phyloP scores from a whole-genome alignment of 768 basidiomycete species.

The Russula foetens region DNA sequence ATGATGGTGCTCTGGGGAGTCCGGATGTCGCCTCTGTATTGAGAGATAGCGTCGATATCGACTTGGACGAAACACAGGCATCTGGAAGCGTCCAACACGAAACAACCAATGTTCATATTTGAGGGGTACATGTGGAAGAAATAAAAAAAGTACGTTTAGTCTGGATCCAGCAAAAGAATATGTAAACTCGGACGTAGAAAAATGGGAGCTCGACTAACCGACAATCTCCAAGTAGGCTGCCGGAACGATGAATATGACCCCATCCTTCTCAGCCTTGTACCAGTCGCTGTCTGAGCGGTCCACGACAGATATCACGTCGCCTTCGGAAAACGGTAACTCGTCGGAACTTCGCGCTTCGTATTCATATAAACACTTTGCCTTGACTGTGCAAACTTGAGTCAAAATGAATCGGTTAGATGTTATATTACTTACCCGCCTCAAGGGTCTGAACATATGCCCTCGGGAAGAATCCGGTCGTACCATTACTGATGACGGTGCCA shows the following conservation, averaged over 20 bases:
- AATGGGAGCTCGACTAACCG: slow-evolving; percentile 71
- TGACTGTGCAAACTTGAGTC: slow-evolving; percentile 31
- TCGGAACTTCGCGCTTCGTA: slow-evolving; percentile 67
- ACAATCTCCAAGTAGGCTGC: slow-evolving; percentile 84
- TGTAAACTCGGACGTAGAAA: slow-evolving; percentile 56
- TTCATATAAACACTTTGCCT: slow-evolving; percentile 73
- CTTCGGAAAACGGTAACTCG: slow-evolving; percentile 81
- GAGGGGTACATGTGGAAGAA: slow-evolving; percentile 27
- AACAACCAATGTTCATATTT: slow-evolving; percentile 20
- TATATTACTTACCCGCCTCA: slow-evolving; percentile 45
- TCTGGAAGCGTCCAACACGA: background rate
- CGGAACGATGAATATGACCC: slow-evolving; percentile 84
- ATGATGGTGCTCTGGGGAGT: background rate
- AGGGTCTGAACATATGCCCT: slow-evolving; percentile 77
- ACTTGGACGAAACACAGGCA: background rate
- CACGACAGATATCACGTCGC: slow-evolving; percentile 68
- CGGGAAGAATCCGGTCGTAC: slow-evolving; percentile 83
- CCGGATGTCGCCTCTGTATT: background rate
- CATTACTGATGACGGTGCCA: slow-evolving; percentile 56
- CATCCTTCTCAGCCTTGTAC: slow-evolving; percentile 93
- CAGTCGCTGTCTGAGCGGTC: slow-evolving; percentile 82
- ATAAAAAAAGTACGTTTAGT: slow-evolving; percentile 68
- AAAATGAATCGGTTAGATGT: slow-evolving; percentile 5
- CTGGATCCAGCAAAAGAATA: slow-evolving; percentile 46
- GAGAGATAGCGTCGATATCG: background rate